Conservation (phyloP, 2,329 filamentous ascomycete species). For the Beauveria sp. region DNA sequence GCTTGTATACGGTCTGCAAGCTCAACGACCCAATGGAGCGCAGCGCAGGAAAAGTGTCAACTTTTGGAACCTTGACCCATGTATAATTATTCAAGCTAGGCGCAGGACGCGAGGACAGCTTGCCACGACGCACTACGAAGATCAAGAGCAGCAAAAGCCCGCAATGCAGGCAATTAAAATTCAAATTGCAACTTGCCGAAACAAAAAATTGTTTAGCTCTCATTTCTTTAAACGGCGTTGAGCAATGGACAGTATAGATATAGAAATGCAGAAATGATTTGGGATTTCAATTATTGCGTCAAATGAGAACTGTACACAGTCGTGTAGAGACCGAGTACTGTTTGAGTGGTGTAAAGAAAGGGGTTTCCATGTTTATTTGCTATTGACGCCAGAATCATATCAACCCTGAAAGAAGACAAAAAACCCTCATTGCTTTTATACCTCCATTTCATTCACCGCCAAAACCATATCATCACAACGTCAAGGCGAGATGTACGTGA, state of each 20-base stretch:
- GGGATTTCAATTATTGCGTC: background rate
- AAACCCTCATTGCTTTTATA: background rate
- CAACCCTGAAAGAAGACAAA: background rate
- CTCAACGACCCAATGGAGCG: background rate
- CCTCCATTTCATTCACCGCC: background rate
- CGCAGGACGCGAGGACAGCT: constrained; percentile 7
- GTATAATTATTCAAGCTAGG: constrained; percentile 6
- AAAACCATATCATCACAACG: background rate
- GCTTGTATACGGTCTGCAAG: background rate
- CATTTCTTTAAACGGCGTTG: constrained; percentile 10
- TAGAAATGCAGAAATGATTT: constrained; percentile 7
- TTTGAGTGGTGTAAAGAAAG: no score
- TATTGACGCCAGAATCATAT: constrained; percentile 2
- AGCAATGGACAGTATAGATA: background rate
- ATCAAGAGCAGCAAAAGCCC: background rate
- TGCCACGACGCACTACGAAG: background rate
- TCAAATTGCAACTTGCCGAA: background rate
- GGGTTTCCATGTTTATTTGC: background rate
- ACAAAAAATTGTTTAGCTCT: background rate
- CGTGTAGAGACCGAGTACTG: no score
- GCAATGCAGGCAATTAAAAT: background rate
- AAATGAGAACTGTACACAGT: background rate
- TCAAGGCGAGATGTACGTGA: background rate
- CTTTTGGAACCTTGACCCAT: background rate
- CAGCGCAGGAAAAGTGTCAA: background rate